Percentiles rank a stretch among this genome's conserved stretches.
These are phyloP conservation scores for Neurospora tetraspora DNA, from an alignment of 495 filamentous ascomycete species.

Conservation along the genomic window DNA sequence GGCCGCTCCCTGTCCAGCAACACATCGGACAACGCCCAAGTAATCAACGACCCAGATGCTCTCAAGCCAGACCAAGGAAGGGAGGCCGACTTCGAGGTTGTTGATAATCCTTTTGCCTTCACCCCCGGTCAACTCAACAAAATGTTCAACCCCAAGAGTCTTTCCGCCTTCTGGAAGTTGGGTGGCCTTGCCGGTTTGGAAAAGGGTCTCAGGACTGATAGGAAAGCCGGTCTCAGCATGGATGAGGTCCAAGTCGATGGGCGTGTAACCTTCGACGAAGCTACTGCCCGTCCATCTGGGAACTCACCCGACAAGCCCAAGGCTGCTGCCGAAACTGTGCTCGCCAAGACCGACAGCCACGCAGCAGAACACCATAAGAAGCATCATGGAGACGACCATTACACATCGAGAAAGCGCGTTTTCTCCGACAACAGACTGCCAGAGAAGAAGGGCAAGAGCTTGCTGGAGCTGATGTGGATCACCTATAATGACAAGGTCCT, in stretches of 20 bases:
- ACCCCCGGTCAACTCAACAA: conserved; percentile 63
- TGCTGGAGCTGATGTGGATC: conserved; percentile 70
- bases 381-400: conserved; percentile 25
- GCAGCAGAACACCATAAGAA: background rate
- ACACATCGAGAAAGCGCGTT: conserved; percentile 58
- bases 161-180: conserved; percentile 58
- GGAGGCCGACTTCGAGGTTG: conserved; percentile 53
- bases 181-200: conserved; percentile 60
- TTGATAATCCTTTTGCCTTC: conserved; percentile 62
- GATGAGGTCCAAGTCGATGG: conserved; percentile 54
- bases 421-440: conserved; percentile 65
- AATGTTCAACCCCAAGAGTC: conserved; percentile 63
- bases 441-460: conserved; percentile 59
- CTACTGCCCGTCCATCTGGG: conserved; percentile 24
- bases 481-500: conserved; percentile 83
- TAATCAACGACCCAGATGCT: conserved; percentile 43
- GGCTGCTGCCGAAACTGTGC: conserved; percentile 4
- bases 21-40: conserved; percentile 30
- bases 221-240: conserved; percentile 52
- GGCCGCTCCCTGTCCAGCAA: conserved; percentile 17
- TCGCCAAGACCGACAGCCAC: conserved; percentile 6
- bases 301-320: conserved; percentile 21
- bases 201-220: conserved; percentile 55
- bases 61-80: conserved; percentile 57
- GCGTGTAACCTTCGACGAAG: conserved; percentile 51